phyloP scores from a whole-genome alignment of 2,329 filamentous ascomycete species.

The Cercospora sesami region DNA sequence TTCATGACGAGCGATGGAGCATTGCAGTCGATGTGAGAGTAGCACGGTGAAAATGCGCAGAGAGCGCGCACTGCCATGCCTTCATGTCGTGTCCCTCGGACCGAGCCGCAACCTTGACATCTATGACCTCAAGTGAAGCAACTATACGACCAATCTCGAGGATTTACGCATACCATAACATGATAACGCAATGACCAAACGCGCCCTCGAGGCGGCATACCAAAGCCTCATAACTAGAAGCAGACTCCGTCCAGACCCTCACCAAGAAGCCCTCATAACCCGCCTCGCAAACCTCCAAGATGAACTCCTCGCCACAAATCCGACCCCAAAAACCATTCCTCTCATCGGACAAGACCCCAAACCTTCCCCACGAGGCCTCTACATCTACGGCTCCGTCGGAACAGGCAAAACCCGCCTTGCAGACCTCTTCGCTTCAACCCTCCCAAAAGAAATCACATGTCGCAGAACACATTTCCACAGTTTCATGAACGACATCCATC shows the following conservation, averaged over 20 bases:
- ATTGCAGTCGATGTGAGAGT: neutral
- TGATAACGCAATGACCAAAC: conserved; percentile 21
- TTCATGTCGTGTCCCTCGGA: neutral
- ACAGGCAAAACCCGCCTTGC: conserved; percentile 78
- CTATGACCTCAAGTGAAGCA: conserved; percentile 13
- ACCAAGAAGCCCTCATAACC: conserved; percentile 28
- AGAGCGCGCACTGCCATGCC: neutral
- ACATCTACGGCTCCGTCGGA: conserved; percentile 75
- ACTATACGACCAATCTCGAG: neutral
- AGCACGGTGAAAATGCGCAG: neutral
- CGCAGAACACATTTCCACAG: conserved; percentile 76
- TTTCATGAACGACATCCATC: conserved; percentile 74
- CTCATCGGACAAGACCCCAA: neutral
- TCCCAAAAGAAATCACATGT: conserved; percentile 49
- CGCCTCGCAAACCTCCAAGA: conserved; percentile 30
- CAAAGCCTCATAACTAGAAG: conserved; percentile 24
- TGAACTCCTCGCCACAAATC: conserved; percentile 21
- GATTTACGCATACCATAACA: neutral
- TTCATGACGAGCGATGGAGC: neutral
- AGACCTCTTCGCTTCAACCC: conserved; percentile 69
- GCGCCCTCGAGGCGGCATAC: conserved; percentile 30
- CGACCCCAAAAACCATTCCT: neutral
- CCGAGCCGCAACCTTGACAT: conserved; percentile 4
- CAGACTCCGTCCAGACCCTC: conserved; percentile 25
- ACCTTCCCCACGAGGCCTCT: conserved; percentile 52